These are phyloP conservation scores for Magnaporthiopsis rhizophila DNA, from an alignment of 2,329 filamentous ascomycete genomes.

Conservation along the genomic window DNA sequence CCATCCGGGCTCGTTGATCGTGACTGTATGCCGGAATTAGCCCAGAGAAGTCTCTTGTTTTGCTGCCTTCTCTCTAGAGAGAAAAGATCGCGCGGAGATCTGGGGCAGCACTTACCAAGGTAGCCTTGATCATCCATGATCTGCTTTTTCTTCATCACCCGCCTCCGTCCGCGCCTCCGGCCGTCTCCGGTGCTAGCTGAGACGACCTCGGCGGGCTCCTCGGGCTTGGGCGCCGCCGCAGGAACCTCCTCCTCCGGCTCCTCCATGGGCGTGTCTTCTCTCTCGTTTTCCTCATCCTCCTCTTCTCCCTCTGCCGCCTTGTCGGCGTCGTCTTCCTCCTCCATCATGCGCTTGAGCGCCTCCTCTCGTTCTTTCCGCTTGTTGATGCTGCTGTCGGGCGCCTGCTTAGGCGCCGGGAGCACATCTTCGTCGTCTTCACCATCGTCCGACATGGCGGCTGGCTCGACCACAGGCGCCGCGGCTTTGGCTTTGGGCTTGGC, in stretches of 20 bases:
- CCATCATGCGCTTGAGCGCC: slow-evolving; percentile 67
- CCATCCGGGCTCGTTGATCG: slow-evolving; percentile 76
- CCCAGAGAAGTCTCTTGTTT: not conserved
- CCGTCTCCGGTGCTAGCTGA: slow-evolving; percentile 44
- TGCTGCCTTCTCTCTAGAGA: not conserved
- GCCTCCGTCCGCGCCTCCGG: slow-evolving; percentile 66
- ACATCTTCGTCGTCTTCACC: slow-evolving; percentile 47
- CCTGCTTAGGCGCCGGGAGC: slow-evolving; percentile 30
- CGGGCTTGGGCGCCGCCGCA: slow-evolving; percentile 28
- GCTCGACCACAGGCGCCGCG: slow-evolving; percentile 27
- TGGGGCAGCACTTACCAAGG: slow-evolving; percentile 52
- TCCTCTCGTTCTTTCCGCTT: slow-evolving; percentile 57
- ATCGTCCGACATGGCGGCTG: slow-evolving; percentile 41
- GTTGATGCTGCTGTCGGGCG: slow-evolving; percentile 25
- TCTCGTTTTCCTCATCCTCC: slow-evolving; percentile 23
- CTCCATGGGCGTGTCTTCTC: slow-evolving; percentile 27
- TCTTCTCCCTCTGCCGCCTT: slow-evolving; percentile 45
- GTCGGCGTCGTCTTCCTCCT: slow-evolving; percentile 51
- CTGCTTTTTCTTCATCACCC: slow-evolving; percentile 81
- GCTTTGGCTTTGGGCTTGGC: slow-evolving; percentile 41
- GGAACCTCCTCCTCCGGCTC: slow-evolving; percentile 25
- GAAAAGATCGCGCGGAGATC: not conserved
- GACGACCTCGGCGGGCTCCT: slow-evolving; percentile 37
- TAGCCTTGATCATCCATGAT: slow-evolving; percentile 85
- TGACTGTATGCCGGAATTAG: slow-evolving; percentile 47